Evolutionary conservation across 129 eudicot genomes (phyloP).

Genomic region (Rutidosis leptorrhynchoides): DNA sequence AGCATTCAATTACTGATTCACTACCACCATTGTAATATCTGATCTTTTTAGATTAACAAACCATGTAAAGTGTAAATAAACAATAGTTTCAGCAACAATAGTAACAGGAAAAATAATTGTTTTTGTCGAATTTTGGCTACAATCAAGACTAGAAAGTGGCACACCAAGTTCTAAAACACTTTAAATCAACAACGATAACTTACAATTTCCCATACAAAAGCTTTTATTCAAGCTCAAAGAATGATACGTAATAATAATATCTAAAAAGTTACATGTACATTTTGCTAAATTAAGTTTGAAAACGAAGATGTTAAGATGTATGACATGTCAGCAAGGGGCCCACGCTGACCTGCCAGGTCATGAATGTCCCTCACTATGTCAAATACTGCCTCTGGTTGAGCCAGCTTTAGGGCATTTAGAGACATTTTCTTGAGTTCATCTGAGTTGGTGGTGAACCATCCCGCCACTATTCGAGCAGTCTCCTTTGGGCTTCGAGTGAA

Average conservation of each 20-base stretch:
- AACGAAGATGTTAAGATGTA: conserved; percentile 72
- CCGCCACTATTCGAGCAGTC: conserved; percentile 74
- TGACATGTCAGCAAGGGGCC: conserved; percentile 60
- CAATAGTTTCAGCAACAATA: neutral
- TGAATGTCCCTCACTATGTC: conserved; percentile 97
- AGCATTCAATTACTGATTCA: no score
- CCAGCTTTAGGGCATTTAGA: conserved; percentile 72
- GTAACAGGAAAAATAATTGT: conserved; percentile 11
- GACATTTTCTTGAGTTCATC: conserved; percentile 76
- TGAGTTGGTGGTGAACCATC: conserved; percentile 80
- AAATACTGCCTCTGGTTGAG: conserved; percentile 91
- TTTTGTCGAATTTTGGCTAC: conserved; percentile 7
- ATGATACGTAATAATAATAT: conserved; percentile 24
- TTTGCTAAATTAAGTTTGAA: conserved; percentile 50
- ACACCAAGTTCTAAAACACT: conserved; percentile 25
- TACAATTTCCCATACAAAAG: conserved; percentile 20
- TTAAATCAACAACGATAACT: conserved; percentile 26
- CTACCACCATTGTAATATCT: neutral
- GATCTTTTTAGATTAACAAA: neutral
- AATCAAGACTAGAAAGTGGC: conserved; percentile 10
- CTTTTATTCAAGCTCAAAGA: conserved; percentile 29
- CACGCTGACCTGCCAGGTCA: conserved; percentile 72
- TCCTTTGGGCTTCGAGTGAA: conserved; percentile 77
- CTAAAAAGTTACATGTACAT: conserved; percentile 23
- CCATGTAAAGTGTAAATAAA: neutral